A percentile compares a stretch with the other conserved stretches of the same genome.
These are phyloP conservation scores for Triglochin maritima DNA, from an alignment of 106 monocot species.

Conservation along the genomic window DNA sequence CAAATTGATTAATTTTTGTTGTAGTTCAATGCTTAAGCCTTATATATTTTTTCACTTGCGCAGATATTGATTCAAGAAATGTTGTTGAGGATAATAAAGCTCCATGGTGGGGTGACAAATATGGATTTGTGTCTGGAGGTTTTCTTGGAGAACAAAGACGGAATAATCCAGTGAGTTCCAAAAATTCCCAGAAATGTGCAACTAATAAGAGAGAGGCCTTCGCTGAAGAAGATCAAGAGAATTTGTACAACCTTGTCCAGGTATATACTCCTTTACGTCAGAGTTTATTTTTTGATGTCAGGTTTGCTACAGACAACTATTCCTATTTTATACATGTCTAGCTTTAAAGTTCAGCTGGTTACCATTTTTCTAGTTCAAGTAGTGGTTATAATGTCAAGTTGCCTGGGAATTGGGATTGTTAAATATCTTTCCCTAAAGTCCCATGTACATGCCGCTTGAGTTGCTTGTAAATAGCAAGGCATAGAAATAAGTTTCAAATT, in stretches of 20 bases:
- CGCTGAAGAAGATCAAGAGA: conserved; percentile 95
- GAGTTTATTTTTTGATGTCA: too few species aligned
- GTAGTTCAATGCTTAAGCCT: background rate
- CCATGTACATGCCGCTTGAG: too few species aligned
- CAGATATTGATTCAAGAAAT: background rate
- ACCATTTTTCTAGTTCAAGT: too few species aligned
- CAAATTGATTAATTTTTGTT: background rate
- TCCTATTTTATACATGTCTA: too few species aligned
- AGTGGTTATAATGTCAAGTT: too few species aligned
- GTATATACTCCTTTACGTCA: conserved; percentile 10
- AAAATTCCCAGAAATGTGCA: conserved; percentile 17
- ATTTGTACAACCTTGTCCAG: conserved; percentile 96
- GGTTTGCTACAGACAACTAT: too few species aligned
- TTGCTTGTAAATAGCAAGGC: too few species aligned
- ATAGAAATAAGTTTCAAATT: too few species aligned
- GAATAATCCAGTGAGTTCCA: conserved; percentile 19
- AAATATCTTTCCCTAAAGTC: too few species aligned
- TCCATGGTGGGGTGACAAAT: conserved; percentile 84
- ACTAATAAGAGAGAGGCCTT: conserved; percentile 34
- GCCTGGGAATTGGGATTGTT: too few species aligned
- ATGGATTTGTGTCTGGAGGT: conserved; percentile 87
- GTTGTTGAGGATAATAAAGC: conserved; percentile 8
- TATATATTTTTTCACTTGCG: background rate
- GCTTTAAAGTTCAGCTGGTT: too few species aligned
- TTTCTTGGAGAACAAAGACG: conserved; percentile 48